Conservation (phyloP, 2,329 filamentous ascomycete species). For the Macrophomina phaseolina region DNA sequence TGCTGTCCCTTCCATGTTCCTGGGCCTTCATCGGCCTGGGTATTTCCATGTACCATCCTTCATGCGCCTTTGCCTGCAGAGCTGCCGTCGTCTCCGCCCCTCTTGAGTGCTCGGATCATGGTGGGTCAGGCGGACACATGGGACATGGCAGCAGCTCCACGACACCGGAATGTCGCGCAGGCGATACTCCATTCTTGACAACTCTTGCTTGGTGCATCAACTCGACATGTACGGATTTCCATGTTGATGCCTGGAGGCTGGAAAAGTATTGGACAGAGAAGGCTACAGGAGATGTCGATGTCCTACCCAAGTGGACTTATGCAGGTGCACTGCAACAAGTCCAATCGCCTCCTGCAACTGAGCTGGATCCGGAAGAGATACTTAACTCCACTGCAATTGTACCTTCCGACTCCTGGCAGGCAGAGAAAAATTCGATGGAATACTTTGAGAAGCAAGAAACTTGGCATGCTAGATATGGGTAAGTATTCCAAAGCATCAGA, state of each 20-base stretch:
- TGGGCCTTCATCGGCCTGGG: constrained; percentile 31
- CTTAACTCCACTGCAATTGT: constrained; percentile 32
- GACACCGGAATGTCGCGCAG: constrained; percentile 35
- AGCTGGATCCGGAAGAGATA: constrained; percentile 28
- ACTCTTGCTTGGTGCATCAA: constrained; percentile 41
- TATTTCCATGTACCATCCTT: constrained; percentile 32
- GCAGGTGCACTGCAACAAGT: constrained; percentile 31
- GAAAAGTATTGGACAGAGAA: constrained; percentile 34
- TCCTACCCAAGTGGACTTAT: constrained; percentile 33
- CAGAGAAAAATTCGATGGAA: constrained; percentile 25
- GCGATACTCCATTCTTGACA: constrained; percentile 36
- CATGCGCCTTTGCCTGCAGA: constrained; percentile 36
- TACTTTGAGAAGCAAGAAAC: constrained; percentile 29
- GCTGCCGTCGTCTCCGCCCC: constrained; percentile 30
- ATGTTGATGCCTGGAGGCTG: constrained; percentile 32
- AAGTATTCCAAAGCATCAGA: not conserved
- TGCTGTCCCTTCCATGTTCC: not conserved
- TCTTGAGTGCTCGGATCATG: constrained; percentile 31
- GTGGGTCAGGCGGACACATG: not conserved
- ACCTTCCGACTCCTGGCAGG: constrained; percentile 26
- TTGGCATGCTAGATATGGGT: constrained; percentile 32
- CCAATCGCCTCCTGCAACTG: constrained; percentile 25
- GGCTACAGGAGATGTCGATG: constrained; percentile 28
- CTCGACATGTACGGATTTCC: constrained; percentile 30
- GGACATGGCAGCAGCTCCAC: constrained; percentile 24